These are phyloP conservation scores for Wickerhamomyces sydowiorum DNA, from an alignment of 805 yeast species.

Conservation along the genomic window DNA sequence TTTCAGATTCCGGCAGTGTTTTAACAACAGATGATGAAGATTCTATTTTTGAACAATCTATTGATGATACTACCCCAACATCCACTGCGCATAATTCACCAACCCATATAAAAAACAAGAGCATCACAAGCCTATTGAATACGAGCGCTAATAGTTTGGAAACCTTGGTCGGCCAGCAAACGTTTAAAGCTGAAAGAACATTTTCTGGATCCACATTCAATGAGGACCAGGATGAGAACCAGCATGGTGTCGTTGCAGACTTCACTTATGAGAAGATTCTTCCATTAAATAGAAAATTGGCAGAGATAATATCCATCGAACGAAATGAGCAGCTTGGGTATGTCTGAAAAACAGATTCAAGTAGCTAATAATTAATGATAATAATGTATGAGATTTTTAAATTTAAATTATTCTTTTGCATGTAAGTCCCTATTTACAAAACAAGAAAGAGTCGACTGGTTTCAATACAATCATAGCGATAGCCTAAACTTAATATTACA, in stretches of 20 bases:
- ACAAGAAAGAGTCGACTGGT: too few species aligned
- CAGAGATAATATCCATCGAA: background rate
- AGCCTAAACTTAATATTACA: too few species aligned
- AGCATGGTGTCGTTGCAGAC: slow-evolving; percentile 4
- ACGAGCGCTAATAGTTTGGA: slow-evolving; percentile 12
- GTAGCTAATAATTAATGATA: too few species aligned
- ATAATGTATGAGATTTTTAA: background rate
- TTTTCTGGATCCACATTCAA: slow-evolving; percentile 16
- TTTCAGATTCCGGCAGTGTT: slow-evolving; percentile 1
- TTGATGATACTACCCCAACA: slow-evolving; percentile 2
- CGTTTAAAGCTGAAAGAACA: slow-evolving; percentile 2
- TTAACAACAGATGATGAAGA: slow-evolving; percentile 4
- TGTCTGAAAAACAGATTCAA: too few species aligned
- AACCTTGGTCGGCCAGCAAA: slow-evolving; percentile 11
- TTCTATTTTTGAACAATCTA: slow-evolving; percentile 7
- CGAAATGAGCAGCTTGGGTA: background rate
- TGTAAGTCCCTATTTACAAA: too few species aligned
- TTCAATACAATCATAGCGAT: too few species aligned
- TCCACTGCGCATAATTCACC: slow-evolving; percentile 11
- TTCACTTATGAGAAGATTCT: slow-evolving; percentile 19
- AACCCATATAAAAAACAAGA: slow-evolving; percentile 6
- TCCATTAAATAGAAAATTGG: slow-evolving; percentile 8
- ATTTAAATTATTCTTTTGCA: background rate
- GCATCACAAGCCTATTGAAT: slow-evolving; percentile 13
- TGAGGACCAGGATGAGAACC: slow-evolving; percentile 3